Evolutionary conservation across 352 stramenopile species (phyloP), one percentile per base, ranked within the genome.

Genomic region (Salisapilia sapeloensis): DNA sequence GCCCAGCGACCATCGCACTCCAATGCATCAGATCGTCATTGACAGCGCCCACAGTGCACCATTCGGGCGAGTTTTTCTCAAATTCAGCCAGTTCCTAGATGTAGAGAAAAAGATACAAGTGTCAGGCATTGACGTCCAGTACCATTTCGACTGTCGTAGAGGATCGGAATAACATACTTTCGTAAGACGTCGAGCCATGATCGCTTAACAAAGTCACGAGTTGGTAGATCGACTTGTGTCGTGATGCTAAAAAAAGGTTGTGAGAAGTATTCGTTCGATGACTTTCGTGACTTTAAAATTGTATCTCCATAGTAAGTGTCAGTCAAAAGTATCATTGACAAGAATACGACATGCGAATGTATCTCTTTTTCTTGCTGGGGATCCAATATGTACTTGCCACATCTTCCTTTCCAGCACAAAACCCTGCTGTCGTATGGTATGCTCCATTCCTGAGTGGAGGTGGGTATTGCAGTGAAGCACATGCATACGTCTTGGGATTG

Each of bases 391-490:
- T 19, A 41, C n/a, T n/a, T n/a, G n/a, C n/a, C n/a, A n/a, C n/a
- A n/a, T n/a, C n/a, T n/a, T n/a, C n/a, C n/a, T n/a, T n/a, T n/a
- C n/a, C 22, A 22, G 6, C 20, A 10, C 12, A 12, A 6, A n/a
- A n/a, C n/a, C 60, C 65, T 11, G 53, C 44, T 19, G 69, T 94
- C 29, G 30, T 87, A 2, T 95, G 82, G 82, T 91, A 83, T 35
- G 82, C 80, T 27, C 82, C 84, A 32, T 94, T 95, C 30, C 70
- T 93, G 28, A 92, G 72, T 33, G 85, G 85, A 24, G 84, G 85
- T 21, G 84, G 84, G 13, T 96, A 96, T 56, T 93, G 76, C 57
- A 90, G 65, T 36, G 82, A 96, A 51, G 84, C 84, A 33, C 81
- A 82, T 42, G 79, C 78, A 33, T 94, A 90, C 33, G 61, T 89